Base-by-base conservation (phyloP, 2,329 filamentous ascomycete species). In the Aspergillus oerlinghausenensis region DNA sequence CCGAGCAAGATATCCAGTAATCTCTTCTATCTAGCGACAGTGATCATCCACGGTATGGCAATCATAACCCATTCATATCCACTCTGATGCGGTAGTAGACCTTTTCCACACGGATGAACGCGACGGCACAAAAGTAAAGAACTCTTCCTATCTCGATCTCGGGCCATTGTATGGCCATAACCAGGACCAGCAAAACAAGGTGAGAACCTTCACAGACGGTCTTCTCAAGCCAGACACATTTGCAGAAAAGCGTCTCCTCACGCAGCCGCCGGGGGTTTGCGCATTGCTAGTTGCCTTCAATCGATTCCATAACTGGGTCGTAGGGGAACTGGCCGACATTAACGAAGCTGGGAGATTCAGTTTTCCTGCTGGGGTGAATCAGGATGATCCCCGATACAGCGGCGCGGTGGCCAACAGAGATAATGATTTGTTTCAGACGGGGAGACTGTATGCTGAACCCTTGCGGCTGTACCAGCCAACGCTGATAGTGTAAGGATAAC, bases 21-120 rank as follows among this genome's bases (percentile, higher is more conserved):
- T 60, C 66, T 81, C 8, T 77, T 82, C 55, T 80, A 79, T 42
- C 74, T 79, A 21, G 80, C 80, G 0, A 79, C 78, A 2, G 77
- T 82, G 52, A 80, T 82, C 57, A 82, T 81, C 21, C 80, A 82
- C 54, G 80, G 67, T 69, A 71, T 79, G 29, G 80, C 79, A 60
- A 68, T 17, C 23, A 9, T 48, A 9, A 10, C 14, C 4, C 26
- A 17, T n/a, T 10, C 26, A 8, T 21, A 11, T 9, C 3, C 7
- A 7, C 35, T 14, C 54, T 52, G 9, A 52, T 38, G 1, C 9
- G 9, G 17, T 17, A 9, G 4, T 21, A 55, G 54, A 55, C 35
- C 43, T 55, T 7, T 55, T 55, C 29, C 54, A 74, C 47, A 77
- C 69, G 0, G 69, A 73, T 50, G 56, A 65, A 8, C 42, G 29